Conservation (phyloP, 2,329 filamentous ascomycete genomes). For the Trichophyton schoenleinii region DNA sequence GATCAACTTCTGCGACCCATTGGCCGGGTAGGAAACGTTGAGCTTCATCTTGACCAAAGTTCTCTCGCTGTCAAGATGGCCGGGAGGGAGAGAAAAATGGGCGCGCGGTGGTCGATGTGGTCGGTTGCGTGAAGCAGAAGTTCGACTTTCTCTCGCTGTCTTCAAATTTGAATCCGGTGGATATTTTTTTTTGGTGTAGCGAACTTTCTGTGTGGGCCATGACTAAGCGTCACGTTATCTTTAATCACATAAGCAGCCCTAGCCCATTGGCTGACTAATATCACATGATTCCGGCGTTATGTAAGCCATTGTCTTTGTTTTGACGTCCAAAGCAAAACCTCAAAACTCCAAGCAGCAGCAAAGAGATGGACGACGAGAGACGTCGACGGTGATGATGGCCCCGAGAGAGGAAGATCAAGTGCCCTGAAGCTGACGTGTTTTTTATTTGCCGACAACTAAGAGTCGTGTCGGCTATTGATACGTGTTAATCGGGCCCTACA, state of each 20-base stretch:
- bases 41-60: conserved; percentile 57
- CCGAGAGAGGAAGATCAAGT: no score
- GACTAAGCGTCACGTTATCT: conserved; percentile 19
- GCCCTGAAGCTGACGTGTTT: no score
- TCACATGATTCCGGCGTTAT: background rate
- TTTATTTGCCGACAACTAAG: no score
- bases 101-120: conserved; percentile 24
- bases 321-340: background rate
- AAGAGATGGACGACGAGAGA: background rate
- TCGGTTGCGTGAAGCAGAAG: conserved; percentile 8
- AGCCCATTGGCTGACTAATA: background rate
- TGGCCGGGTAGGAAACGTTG: conserved; percentile 85
- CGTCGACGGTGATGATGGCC: no score
- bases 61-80: conserved; percentile 37
- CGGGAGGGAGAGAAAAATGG: conserved; percentile 32
- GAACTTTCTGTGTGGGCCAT: conserved; percentile 26
- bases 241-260: conserved; percentile 14
- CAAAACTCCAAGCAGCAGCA: background rate
- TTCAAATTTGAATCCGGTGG: conserved; percentile 14
- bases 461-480: no score
- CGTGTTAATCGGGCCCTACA: background rate
- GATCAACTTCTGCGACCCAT: conserved; percentile 98
- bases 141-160: conserved; percentile 8
- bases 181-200: conserved; percentile 30
- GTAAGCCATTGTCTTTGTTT: background rate